Conservation (phyloP, 306 rosid genomes). For the Oxytropis ochrocephala region DNA sequence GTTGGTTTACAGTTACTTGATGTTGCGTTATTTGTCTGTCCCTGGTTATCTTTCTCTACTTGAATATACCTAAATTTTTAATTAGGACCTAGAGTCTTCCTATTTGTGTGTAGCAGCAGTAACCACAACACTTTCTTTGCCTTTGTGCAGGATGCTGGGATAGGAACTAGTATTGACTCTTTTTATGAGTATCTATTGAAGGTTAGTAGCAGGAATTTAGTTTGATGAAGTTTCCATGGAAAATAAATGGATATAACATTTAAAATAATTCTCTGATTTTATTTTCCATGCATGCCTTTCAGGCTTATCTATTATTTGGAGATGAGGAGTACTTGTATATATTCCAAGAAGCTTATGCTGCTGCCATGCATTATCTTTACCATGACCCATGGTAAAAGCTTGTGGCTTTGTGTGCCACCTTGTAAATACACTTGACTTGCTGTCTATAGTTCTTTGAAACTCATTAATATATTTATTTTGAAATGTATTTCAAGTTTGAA, state of each 20-base stretch:
- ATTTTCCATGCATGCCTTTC: conserved; percentile 24
- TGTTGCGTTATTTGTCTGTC: neutral
- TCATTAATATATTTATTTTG: neutral
- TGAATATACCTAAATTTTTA: neutral
- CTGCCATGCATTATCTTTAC: conserved; percentile 84
- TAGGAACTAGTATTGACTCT: conserved; percentile 97
- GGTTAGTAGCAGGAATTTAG: conserved; percentile 49
- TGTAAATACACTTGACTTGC: conserved; percentile 19
- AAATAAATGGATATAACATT: neutral
- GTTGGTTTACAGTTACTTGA: neutral
- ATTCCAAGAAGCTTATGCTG: conserved; percentile 97
- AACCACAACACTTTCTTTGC: conserved; percentile 20
- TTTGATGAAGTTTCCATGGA: conserved; percentile 11
- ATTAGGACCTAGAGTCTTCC: neutral
- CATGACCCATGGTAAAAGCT: conserved; percentile 91
- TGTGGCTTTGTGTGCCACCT: conserved; percentile 33
- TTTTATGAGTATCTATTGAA: conserved; percentile 90
- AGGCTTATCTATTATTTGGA: conserved; percentile 94
- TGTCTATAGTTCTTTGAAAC: conserved; percentile 13
- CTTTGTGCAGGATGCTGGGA: conserved; percentile 89
- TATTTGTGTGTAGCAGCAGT: neutral
- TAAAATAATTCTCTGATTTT: conserved; percentile 22
- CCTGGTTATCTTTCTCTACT: neutral
- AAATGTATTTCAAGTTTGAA: conserved; percentile 18
- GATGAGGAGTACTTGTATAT: conserved; percentile 93